phyloP scores from a whole-genome alignment of 2,329 filamentous ascomycete genomes.

The Chaetomiaceae sp. region DNA sequence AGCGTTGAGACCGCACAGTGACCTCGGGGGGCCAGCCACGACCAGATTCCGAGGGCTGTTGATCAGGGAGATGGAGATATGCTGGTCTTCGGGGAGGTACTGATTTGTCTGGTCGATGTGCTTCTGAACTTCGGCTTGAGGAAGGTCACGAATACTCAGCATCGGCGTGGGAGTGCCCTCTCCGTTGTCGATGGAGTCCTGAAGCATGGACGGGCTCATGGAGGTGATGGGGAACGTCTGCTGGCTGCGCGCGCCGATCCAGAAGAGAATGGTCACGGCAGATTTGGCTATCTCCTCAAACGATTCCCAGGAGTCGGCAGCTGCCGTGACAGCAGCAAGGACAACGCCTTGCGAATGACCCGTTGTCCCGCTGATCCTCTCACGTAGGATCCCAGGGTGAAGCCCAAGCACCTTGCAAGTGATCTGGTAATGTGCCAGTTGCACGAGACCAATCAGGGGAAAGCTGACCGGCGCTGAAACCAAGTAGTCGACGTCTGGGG shows the following conservation, averaged over 20 bases:
- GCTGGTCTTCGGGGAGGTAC: constrained; percentile 85
- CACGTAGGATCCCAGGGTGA: constrained; percentile 81
- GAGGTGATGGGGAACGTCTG: constrained; percentile 96
- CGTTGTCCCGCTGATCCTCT: constrained; percentile 80
- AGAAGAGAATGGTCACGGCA: constrained; percentile 90
- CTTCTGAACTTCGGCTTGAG: constrained; percentile 82
- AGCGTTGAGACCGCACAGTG: constrained; percentile 91
- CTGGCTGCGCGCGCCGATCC: constrained; percentile 95
- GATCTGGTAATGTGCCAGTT: constrained; percentile 92
- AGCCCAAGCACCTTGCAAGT: constrained; percentile 88
- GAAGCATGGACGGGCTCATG: constrained; percentile 81
- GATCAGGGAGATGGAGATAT: constrained; percentile 91
- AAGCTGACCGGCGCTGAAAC: constrained; percentile 94
- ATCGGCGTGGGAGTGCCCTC: constrained; percentile 96
- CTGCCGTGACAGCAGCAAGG: constrained; percentile 85
- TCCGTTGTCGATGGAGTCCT: constrained; percentile 89
- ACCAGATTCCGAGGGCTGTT: constrained; percentile 98
- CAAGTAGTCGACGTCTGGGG: constrained; percentile 90
- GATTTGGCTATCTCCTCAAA: constrained; percentile 76
- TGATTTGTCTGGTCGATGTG: constrained; percentile 97
- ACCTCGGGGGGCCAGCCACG: constrained; percentile 92
- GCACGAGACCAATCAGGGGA: constrained; percentile 90
- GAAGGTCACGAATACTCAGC: constrained; percentile 93
- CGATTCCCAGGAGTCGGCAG: constrained; percentile 88
- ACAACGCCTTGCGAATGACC: constrained; percentile 97